phyloP scores from a whole-genome alignment of 2,329 filamentous ascomycete species.

The Volutella citrinella region DNA sequence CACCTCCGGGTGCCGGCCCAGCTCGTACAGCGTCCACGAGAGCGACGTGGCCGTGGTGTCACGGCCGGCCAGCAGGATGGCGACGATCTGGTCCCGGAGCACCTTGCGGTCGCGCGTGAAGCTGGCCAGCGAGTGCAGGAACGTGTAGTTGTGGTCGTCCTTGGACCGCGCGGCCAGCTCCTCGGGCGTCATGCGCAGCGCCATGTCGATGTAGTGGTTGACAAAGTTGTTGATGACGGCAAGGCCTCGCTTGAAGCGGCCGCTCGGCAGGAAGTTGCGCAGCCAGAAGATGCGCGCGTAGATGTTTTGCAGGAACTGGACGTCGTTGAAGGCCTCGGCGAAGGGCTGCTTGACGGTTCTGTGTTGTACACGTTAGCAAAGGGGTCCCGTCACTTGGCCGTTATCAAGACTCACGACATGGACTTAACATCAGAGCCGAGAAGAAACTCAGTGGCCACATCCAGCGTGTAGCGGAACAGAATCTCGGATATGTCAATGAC shows the following conservation, averaged over 20 bases:
- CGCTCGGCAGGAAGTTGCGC: constrained; percentile 59
- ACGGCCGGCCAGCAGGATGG: constrained; percentile 77
- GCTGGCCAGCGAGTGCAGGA: constrained; percentile 78
- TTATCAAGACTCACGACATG: constrained; percentile 43
- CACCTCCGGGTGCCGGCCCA: constrained; percentile 66
- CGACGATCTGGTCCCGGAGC: constrained; percentile 80
- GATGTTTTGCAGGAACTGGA: constrained; percentile 70
- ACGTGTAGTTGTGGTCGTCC: constrained; percentile 72
- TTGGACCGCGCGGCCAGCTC: constrained; percentile 73
- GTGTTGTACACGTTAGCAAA: too few species aligned
- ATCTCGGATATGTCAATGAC: constrained; percentile 70
- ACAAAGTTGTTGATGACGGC: constrained; percentile 73
- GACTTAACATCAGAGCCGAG: constrained; percentile 72
- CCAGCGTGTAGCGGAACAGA: constrained; percentile 82
- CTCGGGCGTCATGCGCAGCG: constrained; percentile 64
- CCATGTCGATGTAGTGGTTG: constrained; percentile 71
- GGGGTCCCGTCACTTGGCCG: too few species aligned
- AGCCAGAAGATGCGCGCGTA: constrained; percentile 64
- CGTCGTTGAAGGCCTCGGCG: constrained; percentile 76
- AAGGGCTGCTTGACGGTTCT: constrained; percentile 63
- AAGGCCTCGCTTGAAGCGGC: constrained; percentile 61
- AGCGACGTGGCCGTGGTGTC: constrained; percentile 85
- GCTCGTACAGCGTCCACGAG: constrained; percentile 79
- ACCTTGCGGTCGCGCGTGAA: constrained; percentile 72
- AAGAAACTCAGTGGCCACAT: constrained; percentile 83